phyloP scores from a whole-genome alignment of 192 early-diverging fungal genomes.

The Podila horticola region DNA sequence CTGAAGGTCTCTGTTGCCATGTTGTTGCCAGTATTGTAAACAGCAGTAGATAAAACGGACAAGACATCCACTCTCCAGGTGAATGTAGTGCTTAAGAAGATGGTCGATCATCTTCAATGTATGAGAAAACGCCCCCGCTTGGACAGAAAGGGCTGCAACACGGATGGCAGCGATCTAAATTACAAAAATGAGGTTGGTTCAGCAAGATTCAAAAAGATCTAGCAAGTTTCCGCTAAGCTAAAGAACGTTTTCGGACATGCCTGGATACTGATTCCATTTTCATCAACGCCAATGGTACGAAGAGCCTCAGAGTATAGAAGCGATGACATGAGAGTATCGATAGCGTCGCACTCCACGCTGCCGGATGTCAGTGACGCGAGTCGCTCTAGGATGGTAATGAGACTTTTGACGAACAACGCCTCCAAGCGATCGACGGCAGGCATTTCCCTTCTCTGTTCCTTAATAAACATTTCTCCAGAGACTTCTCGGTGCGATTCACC shows the following conservation, averaged over 20 bases:
- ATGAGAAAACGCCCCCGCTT: slow-evolving; percentile 6
- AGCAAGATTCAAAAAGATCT: neutral
- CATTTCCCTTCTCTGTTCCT: slow-evolving; percentile 21
- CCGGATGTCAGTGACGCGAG: neutral
- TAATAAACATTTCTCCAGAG: slow-evolving; percentile 1
- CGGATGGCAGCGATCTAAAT: slow-evolving; percentile 8
- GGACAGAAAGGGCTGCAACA: neutral
- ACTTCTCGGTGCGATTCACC: neutral
- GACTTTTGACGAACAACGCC: slow-evolving; percentile 13
- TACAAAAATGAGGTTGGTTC: neutral
- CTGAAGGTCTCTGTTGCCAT: neutral
- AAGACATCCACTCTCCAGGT: slow-evolving; percentile 20
- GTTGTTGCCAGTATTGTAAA: slow-evolving; percentile 1
- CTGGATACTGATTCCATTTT: slow-evolving; percentile 23
- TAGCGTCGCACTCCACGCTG: neutral
- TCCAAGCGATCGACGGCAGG: slow-evolving; percentile 18
- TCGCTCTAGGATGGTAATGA: slow-evolving; percentile 4
- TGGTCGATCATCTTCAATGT: slow-evolving; percentile 11
- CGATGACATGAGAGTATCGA: neutral
- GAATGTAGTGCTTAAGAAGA: slow-evolving; percentile 11
- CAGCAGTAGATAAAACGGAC: neutral
- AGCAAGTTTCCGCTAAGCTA: neutral
- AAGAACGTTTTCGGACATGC: slow-evolving; percentile 5
- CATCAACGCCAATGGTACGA: slow-evolving; percentile 14
- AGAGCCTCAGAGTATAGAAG: slow-evolving; percentile 23